A percentile compares a stretch with the other conserved stretches of the same genome.
Evolutionary conservation across 129 eudicot species (phyloP).

Genomic region (Chrysanthemum seticuspe): DNA sequence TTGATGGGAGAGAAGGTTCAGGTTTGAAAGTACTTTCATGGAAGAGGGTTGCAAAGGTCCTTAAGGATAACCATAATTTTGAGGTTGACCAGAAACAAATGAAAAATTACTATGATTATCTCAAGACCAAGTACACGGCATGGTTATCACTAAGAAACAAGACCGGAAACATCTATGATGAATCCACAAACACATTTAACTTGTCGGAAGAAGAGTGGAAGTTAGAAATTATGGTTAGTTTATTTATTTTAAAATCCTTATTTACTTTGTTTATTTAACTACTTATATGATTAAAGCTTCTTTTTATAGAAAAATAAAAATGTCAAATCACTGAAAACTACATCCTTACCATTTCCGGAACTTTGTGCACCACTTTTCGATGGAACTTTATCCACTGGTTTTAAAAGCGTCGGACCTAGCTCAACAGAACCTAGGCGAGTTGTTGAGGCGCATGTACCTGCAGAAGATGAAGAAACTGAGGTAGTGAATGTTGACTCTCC

Average conservation of each 20-base stretch:
- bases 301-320: slow-evolving; percentile 13
- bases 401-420: slow-evolving; percentile 6
- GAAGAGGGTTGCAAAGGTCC: no score
- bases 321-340: slow-evolving; percentile 3
- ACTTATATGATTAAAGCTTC: background rate
- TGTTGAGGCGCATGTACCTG: background rate
- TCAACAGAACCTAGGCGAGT: background rate
- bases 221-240: slow-evolving; percentile 3
- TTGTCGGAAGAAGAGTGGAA: no score
- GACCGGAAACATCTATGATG: slow-evolving; percentile 5
- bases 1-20: slow-evolving; percentile 12
- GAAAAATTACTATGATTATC: slow-evolving; percentile 13
- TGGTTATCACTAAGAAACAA: slow-evolving; percentile 17
- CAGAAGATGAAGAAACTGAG: background rate
- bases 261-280: background rate
- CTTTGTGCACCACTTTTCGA: no score
- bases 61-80: no score
- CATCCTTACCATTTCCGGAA: background rate
- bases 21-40: background rate
- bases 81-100: slow-evolving; percentile 14
- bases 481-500: background rate
- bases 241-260: background rate
- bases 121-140: slow-evolving; percentile 13
- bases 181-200: no score
- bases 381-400: no score